These are phyloP conservation scores for Papilionanthe hybrid DNA, from an alignment of 116 monocot genomes.

Conservation along the genomic window DNA sequence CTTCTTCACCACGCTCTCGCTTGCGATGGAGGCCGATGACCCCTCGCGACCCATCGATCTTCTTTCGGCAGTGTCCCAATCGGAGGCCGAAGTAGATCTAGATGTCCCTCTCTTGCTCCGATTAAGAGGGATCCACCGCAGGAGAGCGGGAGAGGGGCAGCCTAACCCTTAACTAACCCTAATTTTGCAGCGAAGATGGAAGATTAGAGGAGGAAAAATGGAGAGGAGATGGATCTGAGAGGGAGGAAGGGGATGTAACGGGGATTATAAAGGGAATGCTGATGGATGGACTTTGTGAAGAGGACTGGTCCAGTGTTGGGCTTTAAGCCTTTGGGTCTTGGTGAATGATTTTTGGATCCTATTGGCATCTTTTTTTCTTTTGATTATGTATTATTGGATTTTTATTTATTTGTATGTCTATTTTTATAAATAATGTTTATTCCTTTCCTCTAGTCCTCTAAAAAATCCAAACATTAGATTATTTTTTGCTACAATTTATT, in stretches of 20 bases:
- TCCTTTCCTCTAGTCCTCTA: too few species aligned
- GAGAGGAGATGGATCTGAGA: background rate
- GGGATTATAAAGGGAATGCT: background rate
- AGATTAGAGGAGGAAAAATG: background rate
- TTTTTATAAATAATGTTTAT: too few species aligned
- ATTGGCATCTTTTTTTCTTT: too few species aligned
- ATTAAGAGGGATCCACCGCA: background rate
- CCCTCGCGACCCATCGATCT: slow-evolving; percentile 10
- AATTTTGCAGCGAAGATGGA: background rate
- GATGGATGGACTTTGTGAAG: background rate
- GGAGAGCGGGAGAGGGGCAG: background rate
- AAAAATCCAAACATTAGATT: too few species aligned
- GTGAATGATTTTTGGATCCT: too few species aligned
- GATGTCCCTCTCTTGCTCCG: background rate
- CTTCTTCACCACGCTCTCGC: slow-evolving; percentile 30
- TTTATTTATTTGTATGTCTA: too few species aligned
- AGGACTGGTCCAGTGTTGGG: background rate
- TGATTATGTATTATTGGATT: too few species aligned
- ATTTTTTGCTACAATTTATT: too few species aligned
- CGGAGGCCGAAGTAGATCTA: background rate
- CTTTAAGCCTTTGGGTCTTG: too few species aligned
- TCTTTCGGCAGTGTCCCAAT: background rate
- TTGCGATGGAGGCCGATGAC: slow-evolving; percentile 8
- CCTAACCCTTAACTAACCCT: background rate
- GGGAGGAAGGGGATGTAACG: background rate